Evolutionary conservation across 768 basidiomycete genomes (phyloP).

Genomic region (Pulveroboletus ravenelii): DNA sequence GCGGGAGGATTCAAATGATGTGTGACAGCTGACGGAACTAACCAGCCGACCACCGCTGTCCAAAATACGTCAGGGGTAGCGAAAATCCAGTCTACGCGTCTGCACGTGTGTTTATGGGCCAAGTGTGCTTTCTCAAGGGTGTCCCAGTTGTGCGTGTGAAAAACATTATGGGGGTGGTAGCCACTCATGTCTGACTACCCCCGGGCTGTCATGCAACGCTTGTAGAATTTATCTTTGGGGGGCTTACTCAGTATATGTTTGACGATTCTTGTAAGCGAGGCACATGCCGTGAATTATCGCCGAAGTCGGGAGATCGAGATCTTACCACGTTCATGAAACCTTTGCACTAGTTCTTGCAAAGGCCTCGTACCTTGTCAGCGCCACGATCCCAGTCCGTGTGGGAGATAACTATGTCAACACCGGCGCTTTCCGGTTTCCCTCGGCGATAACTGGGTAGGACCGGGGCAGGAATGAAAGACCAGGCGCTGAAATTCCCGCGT

Average conservation of each 20-base stretch:
- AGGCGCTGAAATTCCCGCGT: conserved; percentile 42
- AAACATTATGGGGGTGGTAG: conserved; percentile 51
- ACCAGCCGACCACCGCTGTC: conserved; percentile 90
- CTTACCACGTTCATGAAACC: conserved; percentile 55
- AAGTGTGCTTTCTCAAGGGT: conserved; percentile 71
- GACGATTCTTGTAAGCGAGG: conserved; percentile 49
- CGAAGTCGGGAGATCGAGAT: conserved; percentile 14
- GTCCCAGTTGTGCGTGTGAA: conserved; percentile 64
- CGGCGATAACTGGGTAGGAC: conserved; percentile 61
- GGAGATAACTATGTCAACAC: conserved; percentile 87
- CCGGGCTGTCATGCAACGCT: conserved; percentile 7
- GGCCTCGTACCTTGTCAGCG: conserved; percentile 48
- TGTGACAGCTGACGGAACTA: conserved; percentile 5
- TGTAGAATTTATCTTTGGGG: neutral
- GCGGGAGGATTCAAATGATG: neutral
- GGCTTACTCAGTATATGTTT: conserved; percentile 80
- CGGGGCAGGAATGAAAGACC: neutral
- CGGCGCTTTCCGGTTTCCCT: conserved; percentile 76
- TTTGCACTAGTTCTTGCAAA: conserved; percentile 57
- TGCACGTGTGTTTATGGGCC: conserved; percentile 40
- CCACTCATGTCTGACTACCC: conserved; percentile 48
- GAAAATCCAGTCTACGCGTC: conserved; percentile 83
- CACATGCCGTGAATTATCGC: neutral
- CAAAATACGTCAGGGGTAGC: conserved; percentile 74
- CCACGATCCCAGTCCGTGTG: conserved; percentile 50